Conservation (phyloP, 2,329 filamentous ascomycete species). For the Juglanconis sp. region DNA sequence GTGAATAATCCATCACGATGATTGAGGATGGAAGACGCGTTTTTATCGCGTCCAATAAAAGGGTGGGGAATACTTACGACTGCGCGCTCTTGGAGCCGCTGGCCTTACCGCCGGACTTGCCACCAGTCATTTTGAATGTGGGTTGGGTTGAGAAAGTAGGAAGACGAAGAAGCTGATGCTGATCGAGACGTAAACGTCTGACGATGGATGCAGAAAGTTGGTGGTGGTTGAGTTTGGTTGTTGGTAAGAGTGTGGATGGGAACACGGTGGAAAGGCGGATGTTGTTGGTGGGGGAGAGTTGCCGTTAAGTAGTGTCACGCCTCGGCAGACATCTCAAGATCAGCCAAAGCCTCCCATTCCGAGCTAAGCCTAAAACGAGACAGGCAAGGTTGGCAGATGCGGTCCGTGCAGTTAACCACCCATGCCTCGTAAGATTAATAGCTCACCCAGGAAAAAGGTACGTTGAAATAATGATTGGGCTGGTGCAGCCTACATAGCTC, state of each 20-base stretch:
- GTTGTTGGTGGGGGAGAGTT: slow-evolving; percentile 42
- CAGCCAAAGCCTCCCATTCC: slow-evolving; percentile 31
- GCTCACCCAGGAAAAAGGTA: too few relatives aligned
- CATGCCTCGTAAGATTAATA: too few relatives aligned
- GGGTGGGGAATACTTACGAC: slow-evolving; percentile 67
- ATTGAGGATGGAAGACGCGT: slow-evolving; percentile 33
- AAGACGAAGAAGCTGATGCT: slow-evolving; percentile 13
- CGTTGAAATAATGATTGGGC: too few relatives aligned
- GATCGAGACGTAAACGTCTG: slow-evolving; percentile 18
- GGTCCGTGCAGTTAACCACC: not conserved
- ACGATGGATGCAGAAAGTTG: slow-evolving; percentile 29
- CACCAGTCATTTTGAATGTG: slow-evolving; percentile 94
- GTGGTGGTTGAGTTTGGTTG: slow-evolving; percentile 17
- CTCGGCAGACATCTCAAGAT: slow-evolving; percentile 37
- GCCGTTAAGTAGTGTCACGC: slow-evolving; percentile 56
- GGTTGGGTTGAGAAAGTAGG: slow-evolving; percentile 27
- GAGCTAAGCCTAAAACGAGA: not conserved
- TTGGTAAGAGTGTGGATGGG: slow-evolving; percentile 22
- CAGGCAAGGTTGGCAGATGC: slow-evolving; percentile 22
- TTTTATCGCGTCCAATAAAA: slow-evolving; percentile 10
- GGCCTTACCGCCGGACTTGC: slow-evolving; percentile 99
- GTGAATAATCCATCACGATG: slow-evolving; percentile 20
- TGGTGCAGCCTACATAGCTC: too few relatives aligned
- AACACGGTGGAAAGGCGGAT: slow-evolving; percentile 24
- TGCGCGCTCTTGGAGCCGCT: slow-evolving; percentile 98